Conservation (phyloP, 306 rosid genomes). For the Citrullus amarus region DNA sequence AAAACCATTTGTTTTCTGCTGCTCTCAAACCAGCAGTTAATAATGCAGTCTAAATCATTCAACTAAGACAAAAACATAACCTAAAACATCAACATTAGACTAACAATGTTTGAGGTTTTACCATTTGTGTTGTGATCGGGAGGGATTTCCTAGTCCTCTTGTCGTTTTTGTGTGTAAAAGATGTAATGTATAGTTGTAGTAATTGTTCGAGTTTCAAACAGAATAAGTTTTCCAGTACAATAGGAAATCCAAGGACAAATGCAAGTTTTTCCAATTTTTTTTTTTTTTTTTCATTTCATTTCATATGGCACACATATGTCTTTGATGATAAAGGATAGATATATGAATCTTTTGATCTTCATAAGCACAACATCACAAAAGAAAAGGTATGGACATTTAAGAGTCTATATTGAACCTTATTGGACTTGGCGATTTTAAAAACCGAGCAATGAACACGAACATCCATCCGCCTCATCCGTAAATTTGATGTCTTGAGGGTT, state of each 20-base stretch:
- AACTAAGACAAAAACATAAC: neutral
- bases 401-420: slow-evolving; percentile 15
- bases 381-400: neutral
- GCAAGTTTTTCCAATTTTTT: neutral
- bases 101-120: neutral
- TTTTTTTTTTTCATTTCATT: neutral
- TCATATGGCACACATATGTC: neutral
- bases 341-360: neutral
- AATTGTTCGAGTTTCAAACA: neutral
- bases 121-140: neutral
- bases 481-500: slow-evolving; percentile 29
- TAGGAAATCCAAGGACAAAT: neutral
- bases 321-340: neutral
- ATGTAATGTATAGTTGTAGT: neutral
- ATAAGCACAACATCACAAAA: neutral
- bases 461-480: slow-evolving; percentile 26
- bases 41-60: neutral
- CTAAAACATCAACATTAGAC: neutral
- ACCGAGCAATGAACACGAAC: slow-evolving; percentile 17
- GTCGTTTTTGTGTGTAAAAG: neutral
- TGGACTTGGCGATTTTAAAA: slow-evolving; percentile 17
- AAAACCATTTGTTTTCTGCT: neutral
- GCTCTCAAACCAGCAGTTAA: neutral
- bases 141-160: neutral
- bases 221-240: neutral